Percentiles rank a stretch among this genome's conserved stretches.
Conservation (phyloP, 495 filamentous ascomycete genomes). For the Podospora anserina region DNA sequence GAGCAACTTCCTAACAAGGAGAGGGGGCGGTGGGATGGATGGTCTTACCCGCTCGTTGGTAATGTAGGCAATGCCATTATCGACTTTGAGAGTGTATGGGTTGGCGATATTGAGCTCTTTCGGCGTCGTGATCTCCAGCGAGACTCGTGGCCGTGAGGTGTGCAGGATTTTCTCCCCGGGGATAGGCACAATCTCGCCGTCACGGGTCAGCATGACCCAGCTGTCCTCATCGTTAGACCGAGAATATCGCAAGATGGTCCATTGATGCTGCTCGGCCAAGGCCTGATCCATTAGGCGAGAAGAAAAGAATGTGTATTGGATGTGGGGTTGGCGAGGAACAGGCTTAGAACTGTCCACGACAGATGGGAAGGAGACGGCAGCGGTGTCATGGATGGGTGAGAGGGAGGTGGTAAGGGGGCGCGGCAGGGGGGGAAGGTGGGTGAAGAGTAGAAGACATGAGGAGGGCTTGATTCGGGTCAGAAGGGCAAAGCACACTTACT, state of each 20-base stretch:
- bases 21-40: background rate
- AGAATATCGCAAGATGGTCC: conserved; percentile 30
- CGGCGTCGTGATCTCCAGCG: conserved; percentile 44
- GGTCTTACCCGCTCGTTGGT: conserved; percentile 78
- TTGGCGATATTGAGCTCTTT: conserved; percentile 42
- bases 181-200: conserved; percentile 49
- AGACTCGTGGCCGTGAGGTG: conserved; percentile 44
- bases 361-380: background rate
- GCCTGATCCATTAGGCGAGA: conserved; percentile 35
- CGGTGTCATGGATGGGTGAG: conserved; percentile 11
- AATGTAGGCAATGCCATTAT: conserved; percentile 62
- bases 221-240: conserved; percentile 46
- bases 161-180: conserved; percentile 46
- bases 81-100: conserved; percentile 47
- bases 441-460: conserved; percentile 24
- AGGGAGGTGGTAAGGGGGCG: conserved; percentile 21
- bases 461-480: conserved; percentile 23
- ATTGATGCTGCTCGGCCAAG: conserved; percentile 45
- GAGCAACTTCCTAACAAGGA: background rate
- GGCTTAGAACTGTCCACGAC: background rate
- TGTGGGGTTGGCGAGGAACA: conserved; percentile 9
- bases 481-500: conserved; percentile 50
- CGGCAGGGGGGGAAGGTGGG: conserved; percentile 18
- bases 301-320: background rate
- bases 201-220: conserved; percentile 53